These are phyloP conservation scores for Didymella exigua DNA, from an alignment of 2,329 filamentous ascomycete species.

Conservation along the genomic window DNA sequence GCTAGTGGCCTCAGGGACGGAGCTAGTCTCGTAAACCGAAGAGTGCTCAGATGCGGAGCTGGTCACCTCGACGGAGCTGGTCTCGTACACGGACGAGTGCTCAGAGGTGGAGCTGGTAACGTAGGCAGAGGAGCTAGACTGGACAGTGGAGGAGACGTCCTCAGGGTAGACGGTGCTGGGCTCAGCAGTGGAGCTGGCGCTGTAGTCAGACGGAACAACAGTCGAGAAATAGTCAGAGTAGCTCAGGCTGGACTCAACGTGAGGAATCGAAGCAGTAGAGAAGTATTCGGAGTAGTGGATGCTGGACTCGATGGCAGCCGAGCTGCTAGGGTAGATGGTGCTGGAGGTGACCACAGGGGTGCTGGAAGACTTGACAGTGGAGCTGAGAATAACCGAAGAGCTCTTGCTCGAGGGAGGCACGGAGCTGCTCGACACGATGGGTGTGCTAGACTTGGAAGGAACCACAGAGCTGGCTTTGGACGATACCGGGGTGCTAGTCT, in stretches of 20 bases:
- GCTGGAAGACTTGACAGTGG: slow-evolving; percentile 9
- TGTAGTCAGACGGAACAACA: slow-evolving; percentile 7
- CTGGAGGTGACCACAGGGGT: not conserved
- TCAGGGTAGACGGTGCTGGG: slow-evolving; percentile 18
- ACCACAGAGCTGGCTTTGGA: slow-evolving; percentile 3
- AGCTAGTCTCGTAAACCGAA: slow-evolving; percentile 6
- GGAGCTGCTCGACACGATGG: not conserved
- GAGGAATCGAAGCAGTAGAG: slow-evolving; percentile 3
- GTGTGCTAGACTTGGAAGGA: not conserved
- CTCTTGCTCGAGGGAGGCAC: slow-evolving; percentile 1
- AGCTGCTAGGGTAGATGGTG: slow-evolving; percentile 7
- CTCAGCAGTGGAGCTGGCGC: slow-evolving; percentile 3
- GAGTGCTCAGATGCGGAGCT: slow-evolving; percentile 4
- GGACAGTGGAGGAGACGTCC: slow-evolving; percentile 9
- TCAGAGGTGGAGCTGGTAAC: slow-evolving; percentile 7
- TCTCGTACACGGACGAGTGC: not conserved
- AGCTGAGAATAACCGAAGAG: slow-evolving; percentile 7
- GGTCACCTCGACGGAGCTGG: slow-evolving; percentile 1
- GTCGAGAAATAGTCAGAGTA: slow-evolving; percentile 16
- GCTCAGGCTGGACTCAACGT: slow-evolving; percentile 5
- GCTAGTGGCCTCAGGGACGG: not conserved
- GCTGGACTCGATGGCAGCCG: slow-evolving; percentile 6
- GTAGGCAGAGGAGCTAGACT: slow-evolving; percentile 9
- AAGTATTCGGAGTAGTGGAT: slow-evolving; percentile 10
- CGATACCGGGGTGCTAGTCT: slow-evolving; percentile 1